Percentiles rank a stretch among this genome's conserved stretches.
phyloP scores from a whole-genome alignment of 1,284 basidiomycete genomes.

The Fomitopsis betulina region DNA sequence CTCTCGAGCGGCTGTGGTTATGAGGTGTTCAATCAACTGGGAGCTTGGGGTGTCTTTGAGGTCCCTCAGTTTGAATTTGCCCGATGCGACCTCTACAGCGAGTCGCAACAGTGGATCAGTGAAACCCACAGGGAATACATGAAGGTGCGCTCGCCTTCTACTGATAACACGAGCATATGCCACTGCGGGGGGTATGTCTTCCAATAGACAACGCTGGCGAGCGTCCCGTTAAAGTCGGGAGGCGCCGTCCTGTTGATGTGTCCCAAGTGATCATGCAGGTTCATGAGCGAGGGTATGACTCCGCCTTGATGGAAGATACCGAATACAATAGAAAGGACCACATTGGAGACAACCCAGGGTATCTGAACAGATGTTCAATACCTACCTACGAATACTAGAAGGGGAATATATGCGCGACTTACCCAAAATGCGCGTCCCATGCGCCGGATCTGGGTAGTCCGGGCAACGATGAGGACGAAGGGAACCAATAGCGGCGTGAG shows the following conservation, averaged over 20 bases:
- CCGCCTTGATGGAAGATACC: conserved; percentile 39
- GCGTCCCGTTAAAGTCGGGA: neutral
- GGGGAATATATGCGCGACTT: conserved; percentile 5
- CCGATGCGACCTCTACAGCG: conserved; percentile 12
- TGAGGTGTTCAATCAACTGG: conserved; percentile 17
- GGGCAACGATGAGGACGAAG: conserved; percentile 27
- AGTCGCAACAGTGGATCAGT: neutral
- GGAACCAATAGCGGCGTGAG: conserved; percentile 33
- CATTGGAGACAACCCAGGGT: conserved; percentile 28
- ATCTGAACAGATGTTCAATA: conserved; percentile 14
- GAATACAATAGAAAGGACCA: conserved; percentile 27
- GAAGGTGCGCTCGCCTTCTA: conserved; percentile 15
- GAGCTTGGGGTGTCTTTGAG: conserved; percentile 24
- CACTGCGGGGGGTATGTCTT: conserved; percentile 38
- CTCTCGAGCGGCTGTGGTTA: neutral
- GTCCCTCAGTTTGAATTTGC: conserved; percentile 13
- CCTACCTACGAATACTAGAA: neutral
- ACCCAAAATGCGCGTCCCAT: conserved; percentile 32
- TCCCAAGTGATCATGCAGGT: conserved; percentile 26
- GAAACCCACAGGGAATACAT: neutral
- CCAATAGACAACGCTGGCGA: conserved; percentile 31
- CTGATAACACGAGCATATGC: conserved; percentile 29
- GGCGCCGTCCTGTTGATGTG: neutral
- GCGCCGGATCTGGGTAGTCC: conserved; percentile 19
- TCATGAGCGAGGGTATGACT: conserved; percentile 34